Evolutionary conservation across 208 protist species (phyloP).

Genomic region (Acanthamoeba castellanii): DNA sequence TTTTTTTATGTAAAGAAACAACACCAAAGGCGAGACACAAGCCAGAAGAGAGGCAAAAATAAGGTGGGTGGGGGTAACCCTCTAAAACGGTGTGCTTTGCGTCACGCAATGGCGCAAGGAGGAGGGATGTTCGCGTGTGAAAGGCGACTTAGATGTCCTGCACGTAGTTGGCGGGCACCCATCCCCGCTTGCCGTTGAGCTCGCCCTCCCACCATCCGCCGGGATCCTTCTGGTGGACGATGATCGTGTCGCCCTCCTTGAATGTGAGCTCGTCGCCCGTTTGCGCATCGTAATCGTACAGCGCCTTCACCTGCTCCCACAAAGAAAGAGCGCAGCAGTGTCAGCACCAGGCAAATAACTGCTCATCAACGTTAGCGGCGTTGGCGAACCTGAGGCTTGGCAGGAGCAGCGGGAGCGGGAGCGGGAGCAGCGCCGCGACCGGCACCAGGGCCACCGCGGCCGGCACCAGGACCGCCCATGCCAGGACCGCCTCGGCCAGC

Average conservation of each 20-base stretch:
- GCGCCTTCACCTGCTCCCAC: constrained; percentile 62
- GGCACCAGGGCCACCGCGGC: constrained; percentile 27
- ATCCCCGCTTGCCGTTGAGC: constrained; percentile 83
- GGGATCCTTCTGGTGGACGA: constrained; percentile 81
- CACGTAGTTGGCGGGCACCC: constrained; percentile 85
- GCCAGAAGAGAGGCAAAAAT: no score
- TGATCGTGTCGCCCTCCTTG: constrained; percentile 85
- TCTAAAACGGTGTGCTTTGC: no score
- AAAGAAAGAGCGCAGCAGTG: no score
- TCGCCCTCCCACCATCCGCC: constrained; percentile 88
- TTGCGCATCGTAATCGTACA: constrained; percentile 87
- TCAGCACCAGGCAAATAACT: no score
- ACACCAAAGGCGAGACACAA: no score
- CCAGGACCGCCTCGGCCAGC: constrained; percentile 31
- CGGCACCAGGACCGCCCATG: not conserved
- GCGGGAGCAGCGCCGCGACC: not conserved
- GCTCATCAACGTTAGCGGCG: not conserved
- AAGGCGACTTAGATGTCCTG: constrained; percentile 44
- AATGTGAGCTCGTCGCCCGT: constrained; percentile 86
- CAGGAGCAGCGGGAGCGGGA: constrained; percentile 26
- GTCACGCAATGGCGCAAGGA: not conserved
- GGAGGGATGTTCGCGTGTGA: not conserved
- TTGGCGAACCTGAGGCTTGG: constrained; percentile 64
- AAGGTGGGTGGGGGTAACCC: no score
- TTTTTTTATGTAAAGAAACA: no score